These are phyloP conservation scores for Jamesozyma gamospora DNA, from an alignment of 805 yeast species.

Conservation along the genomic window DNA sequence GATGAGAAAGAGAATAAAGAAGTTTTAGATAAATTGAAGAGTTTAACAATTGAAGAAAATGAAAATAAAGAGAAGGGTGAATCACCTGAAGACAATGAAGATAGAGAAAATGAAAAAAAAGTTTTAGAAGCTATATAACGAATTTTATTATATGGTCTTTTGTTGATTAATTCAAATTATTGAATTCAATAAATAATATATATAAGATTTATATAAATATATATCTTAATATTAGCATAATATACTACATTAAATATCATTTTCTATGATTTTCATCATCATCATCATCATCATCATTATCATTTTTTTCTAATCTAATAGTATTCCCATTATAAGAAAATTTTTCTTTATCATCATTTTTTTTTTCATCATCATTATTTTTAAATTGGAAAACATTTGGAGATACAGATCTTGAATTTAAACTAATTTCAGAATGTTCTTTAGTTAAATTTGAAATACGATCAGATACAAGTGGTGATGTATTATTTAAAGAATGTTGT, in stretches of 20 bases:
- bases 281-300: conserved; percentile 30
- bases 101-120: background rate
- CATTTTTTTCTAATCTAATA: conserved; percentile 35
- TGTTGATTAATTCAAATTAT: background rate
- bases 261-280: too few species aligned
- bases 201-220: too few species aligned
- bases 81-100: background rate
- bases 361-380: conserved; percentile 18
- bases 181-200: background rate
- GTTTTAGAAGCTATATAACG: background rate
- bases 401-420: conserved; percentile 23
- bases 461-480: background rate
- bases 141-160: background rate
- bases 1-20: conserved; percentile 4
- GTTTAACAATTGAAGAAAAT: conserved; percentile 12
- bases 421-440: conserved; percentile 17
- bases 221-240: too few species aligned
- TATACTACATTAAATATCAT: too few species aligned
- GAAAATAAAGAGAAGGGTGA: background rate
- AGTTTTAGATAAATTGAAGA: conserved; percentile 16
- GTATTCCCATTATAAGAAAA: conserved; percentile 51
- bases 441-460: background rate
- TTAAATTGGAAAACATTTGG: conserved; percentile 26
- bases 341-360: conserved; percentile 31
- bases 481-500: background rate